Evolutionary conservation across 257 asterid species (phyloP).

Genomic region (Galeopsis tetrahit): DNA sequence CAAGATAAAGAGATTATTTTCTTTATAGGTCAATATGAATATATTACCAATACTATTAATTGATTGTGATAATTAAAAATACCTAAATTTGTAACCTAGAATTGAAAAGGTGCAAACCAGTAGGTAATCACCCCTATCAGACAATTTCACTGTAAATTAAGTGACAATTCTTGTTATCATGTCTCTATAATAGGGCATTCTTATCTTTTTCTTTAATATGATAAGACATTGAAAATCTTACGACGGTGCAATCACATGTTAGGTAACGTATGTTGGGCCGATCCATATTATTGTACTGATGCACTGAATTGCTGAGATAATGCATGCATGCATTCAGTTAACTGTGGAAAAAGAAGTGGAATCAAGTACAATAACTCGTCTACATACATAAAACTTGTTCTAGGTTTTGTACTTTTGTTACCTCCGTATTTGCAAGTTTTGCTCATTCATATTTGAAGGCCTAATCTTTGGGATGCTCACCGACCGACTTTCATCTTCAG

Average conservation of each 20-base stretch:
- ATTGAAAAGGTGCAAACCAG: too few species aligned
- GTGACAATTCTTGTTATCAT: too few species aligned
- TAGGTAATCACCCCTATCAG: too few species aligned
- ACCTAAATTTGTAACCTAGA: too few species aligned
- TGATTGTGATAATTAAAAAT: too few species aligned
- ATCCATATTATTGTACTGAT: neutral
- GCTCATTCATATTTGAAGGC: neutral
- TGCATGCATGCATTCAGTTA: neutral
- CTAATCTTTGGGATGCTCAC: constrained; percentile 22
- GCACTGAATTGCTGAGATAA: neutral
- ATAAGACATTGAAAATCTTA: too few species aligned
- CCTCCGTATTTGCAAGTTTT: neutral
- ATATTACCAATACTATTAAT: too few species aligned
- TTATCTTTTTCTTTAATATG: too few species aligned
- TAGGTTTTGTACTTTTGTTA: neutral
- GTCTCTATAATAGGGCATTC: neutral
- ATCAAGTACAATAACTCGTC: neutral
- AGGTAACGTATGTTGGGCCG: neutral
- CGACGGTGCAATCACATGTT: too few species aligned
- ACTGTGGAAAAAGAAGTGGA: neutral
- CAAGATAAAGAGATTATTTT: too few species aligned
- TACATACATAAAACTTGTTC: neutral
- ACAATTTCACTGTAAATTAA: too few species aligned
- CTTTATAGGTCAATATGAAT: too few species aligned
- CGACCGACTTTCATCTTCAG: constrained; percentile 50